These are phyloP conservation scores for Buxus sempervirens DNA, from an alignment of 164 flowering plant species.

Conservation along the genomic window DNA sequence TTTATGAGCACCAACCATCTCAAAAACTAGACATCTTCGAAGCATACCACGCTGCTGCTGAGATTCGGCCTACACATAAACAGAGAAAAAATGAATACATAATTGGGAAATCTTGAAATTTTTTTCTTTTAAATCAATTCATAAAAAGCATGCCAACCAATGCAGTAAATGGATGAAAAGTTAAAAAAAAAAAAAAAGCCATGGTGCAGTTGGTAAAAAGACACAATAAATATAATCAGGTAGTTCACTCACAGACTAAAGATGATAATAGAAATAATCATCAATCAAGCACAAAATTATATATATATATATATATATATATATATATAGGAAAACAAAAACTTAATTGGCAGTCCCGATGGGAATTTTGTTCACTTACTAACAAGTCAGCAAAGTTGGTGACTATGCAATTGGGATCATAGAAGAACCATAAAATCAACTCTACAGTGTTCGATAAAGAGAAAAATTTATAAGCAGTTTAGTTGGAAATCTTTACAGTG, in stretches of 20 bases:
- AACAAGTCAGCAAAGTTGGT: neutral
- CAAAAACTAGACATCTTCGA: slow-evolving; percentile 88
- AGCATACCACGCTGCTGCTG: slow-evolving; percentile 72
- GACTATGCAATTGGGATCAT: neutral
- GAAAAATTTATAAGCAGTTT: no score
- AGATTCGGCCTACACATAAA: slow-evolving; percentile 29
- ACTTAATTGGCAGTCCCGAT: no score
- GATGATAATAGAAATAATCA: no score
- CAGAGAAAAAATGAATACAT: slow-evolving; percentile 24
- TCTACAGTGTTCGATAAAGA: neutral
- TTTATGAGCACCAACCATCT: slow-evolving; percentile 50
- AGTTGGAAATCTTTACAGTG: no score
- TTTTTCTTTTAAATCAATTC: no score
- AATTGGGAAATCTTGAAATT: slow-evolving; percentile 16
- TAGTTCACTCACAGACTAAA: neutral
- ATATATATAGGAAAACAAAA: no score
- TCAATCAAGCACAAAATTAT: no score
- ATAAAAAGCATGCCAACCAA: neutral
- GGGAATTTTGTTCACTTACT: neutral
- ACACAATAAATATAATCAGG: neutral
- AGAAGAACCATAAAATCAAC: neutral
- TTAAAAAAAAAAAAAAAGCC: neutral
- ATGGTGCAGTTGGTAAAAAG: neutral
- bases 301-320: no score
- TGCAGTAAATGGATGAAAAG: neutral